phyloP scores from a whole-genome alignment of 345 rosid genomes.

The Eucalyptus sideroxylon region DNA sequence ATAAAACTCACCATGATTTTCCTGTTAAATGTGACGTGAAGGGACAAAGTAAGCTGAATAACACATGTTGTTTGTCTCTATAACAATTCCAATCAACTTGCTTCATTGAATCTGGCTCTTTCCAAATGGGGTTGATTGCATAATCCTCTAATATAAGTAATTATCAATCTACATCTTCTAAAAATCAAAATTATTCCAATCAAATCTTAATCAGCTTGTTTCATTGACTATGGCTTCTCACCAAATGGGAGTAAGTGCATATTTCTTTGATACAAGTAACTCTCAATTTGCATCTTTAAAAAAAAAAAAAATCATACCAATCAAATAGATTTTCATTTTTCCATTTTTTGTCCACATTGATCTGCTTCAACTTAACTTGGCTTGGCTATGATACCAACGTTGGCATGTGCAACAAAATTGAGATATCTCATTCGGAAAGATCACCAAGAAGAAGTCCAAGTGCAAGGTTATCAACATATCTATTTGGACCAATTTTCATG shows the following conservation, averaged over 20 bases:
- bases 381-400: neutral
- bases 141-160: neutral
- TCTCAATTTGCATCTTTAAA: too few relatives aligned
- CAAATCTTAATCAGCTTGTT: neutral
- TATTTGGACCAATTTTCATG: too few relatives aligned
- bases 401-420: neutral
- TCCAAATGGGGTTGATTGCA: too few relatives aligned
- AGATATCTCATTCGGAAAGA: neutral
- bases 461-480: too few relatives aligned
- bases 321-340: neutral
- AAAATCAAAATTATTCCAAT: neutral
- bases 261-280: accelerated
- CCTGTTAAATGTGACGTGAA: neutral
- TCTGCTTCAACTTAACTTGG: neutral
- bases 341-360: neutral
- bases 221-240: neutral
- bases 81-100: neutral
- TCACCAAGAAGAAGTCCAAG: neutral
- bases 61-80: neutral
- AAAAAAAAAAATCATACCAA: accelerated
- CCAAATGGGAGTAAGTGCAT: neutral
- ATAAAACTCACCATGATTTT: neutral
- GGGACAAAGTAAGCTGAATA: neutral
- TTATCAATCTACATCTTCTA: neutral
- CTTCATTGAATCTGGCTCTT: neutral